Evolutionary conservation across 352 stramenopile genomes (phyloP).

Genomic region (Phytophthora hybrid): DNA sequence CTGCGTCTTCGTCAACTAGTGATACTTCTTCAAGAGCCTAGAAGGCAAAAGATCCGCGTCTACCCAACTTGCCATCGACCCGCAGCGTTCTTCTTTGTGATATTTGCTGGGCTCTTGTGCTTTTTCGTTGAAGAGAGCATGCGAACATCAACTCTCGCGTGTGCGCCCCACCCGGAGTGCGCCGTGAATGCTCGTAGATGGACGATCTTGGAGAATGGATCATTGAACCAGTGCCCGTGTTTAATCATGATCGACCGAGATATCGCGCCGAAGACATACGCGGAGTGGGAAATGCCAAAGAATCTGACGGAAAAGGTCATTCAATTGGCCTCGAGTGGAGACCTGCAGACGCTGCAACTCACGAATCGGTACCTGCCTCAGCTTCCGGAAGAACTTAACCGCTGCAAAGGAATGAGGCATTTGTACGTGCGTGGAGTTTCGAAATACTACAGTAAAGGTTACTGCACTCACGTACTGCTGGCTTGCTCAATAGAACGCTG

Average conservation of each 20-base stretch:
- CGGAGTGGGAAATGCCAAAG: conserved; percentile 40
- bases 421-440: conserved; percentile 20
- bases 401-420: conserved; percentile 38
- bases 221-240: conserved; percentile 45
- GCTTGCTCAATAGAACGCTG: conserved; percentile 5
- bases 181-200: conserved; percentile 36
- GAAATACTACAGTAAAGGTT: too few relatives aligned
- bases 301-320: conserved; percentile 44
- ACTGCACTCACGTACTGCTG: too few relatives aligned
- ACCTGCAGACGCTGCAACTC: conserved; percentile 43
- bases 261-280: conserved; percentile 25
- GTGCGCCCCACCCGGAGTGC: conserved; percentile 36
- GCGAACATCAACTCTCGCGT: conserved; percentile 18
- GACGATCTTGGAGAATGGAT: conserved; percentile 18
- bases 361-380: conserved; percentile 41
- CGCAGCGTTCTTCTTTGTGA: conserved; percentile 16
- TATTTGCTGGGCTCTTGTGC: conserved; percentile 12
- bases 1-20: background rate
- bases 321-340: conserved; percentile 29
- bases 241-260: conserved; percentile 49
- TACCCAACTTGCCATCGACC: conserved; percentile 25
- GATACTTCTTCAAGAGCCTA: conserved; percentile 9
- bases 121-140: conserved; percentile 37
- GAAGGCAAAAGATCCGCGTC: conserved; percentile 2
- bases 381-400: conserved; percentile 38